Evolutionary conservation across 768 basidiomycete genomes (phyloP).

Genomic region (Podaxis sp.): DNA sequence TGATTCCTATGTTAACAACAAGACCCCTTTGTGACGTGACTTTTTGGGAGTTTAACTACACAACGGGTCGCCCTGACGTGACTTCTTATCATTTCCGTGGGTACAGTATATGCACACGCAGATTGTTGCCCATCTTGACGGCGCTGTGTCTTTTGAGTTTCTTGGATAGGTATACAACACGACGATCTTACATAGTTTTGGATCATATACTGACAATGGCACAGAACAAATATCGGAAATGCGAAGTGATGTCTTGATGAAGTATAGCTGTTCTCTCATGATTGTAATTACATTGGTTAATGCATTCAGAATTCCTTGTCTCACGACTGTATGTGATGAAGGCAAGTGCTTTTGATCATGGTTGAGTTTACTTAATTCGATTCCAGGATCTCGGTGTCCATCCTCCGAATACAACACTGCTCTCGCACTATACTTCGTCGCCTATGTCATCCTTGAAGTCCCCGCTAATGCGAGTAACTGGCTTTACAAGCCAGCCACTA

Average conservation of each 20-base stretch:
- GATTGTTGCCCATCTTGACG: conserved; percentile 40
- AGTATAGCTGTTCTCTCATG: not conserved
- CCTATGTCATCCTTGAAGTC: conserved; percentile 58
- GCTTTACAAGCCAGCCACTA: too few relatives aligned
- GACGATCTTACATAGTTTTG: not conserved
- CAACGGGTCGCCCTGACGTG: too few relatives aligned
- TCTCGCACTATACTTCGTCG: conserved; percentile 57
- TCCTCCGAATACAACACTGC: conserved; percentile 54
- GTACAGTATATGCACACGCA: conserved; percentile 14
- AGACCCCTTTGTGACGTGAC: too few relatives aligned
- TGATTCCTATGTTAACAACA: too few relatives aligned
- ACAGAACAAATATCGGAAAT: conserved; percentile 42
- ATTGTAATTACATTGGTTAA: not conserved
- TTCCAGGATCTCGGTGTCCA: conserved; percentile 48
- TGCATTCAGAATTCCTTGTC: conserved; percentile 46
- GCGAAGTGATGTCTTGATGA: conserved; percentile 31
- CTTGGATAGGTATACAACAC: conserved; percentile 33
- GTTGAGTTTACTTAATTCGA: not conserved
- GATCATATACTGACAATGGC: not conserved
- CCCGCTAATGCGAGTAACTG: conserved; percentile 47
- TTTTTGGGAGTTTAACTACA: too few relatives aligned
- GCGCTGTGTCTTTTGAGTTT: conserved; percentile 43
- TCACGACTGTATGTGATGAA: conserved; percentile 36
- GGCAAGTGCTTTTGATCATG: too few relatives aligned
- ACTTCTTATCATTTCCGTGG: too few relatives aligned